Conservation (phyloP, 108 stramenopile species). For the Heterococcus sp. region DNA sequence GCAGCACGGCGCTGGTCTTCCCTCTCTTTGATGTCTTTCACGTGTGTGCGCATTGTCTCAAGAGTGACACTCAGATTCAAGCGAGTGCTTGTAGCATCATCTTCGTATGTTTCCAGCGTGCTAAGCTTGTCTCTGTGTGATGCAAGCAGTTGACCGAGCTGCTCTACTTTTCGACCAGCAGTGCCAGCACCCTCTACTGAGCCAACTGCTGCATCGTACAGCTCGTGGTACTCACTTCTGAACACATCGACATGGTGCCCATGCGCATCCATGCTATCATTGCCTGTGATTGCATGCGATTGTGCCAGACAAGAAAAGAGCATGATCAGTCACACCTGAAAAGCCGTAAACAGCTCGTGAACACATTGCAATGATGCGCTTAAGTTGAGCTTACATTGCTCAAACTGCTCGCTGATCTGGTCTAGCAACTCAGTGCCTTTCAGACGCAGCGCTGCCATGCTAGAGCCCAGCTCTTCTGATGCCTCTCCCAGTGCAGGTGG, state of each 20-base stretch:
- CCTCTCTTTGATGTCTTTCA: background rate
- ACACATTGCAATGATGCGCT: no score
- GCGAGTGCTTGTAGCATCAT: conserved; percentile 14
- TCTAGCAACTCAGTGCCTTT: no score
- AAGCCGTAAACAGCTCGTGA: no score
- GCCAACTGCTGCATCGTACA: conserved; percentile 10
- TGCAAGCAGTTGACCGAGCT: conserved; percentile 10
- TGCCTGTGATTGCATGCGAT: no score
- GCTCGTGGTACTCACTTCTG: conserved; percentile 6
- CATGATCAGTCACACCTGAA: no score
- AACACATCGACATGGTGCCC: conserved; percentile 22
- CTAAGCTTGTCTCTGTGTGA: conserved; percentile 14
- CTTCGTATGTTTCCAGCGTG: conserved; percentile 17
- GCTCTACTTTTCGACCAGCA: background rate
- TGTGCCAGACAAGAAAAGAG: no score
- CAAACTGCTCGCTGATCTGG: no score
- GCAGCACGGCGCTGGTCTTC: background rate
- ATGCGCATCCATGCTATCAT: background rate
- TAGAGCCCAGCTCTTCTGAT: no score
- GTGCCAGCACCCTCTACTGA: background rate
- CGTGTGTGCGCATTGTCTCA: background rate
- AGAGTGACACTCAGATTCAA: background rate
- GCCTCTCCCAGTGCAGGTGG: no score
- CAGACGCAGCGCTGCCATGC: no score
- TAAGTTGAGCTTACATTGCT: no score